Conservation (phyloP, 306 rosid genomes). For the Casuarina equisetifolia region DNA sequence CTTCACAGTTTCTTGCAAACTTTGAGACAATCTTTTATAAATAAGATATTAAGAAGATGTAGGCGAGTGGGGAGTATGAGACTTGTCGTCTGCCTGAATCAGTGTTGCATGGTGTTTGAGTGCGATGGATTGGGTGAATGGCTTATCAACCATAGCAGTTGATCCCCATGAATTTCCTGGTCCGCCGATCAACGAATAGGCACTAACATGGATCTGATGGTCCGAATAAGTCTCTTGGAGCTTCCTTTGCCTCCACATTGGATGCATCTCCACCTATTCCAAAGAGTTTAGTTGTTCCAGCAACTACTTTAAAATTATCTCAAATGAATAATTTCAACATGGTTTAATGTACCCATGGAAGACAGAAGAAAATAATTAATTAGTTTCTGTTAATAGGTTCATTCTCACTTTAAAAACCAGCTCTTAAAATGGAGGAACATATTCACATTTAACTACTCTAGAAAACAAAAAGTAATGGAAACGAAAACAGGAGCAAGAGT, state of each 20-base stretch:
- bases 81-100: slow-evolving; percentile 54
- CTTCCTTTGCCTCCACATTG: slow-evolving; percentile 79
- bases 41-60: no score
- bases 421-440: no score
- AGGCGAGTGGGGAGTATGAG: not conserved
- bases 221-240: slow-evolving; percentile 58
- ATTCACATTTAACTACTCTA: no score
- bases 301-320: no score
- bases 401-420: no score
- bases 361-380: no score
- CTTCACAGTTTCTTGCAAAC: slow-evolving; percentile 28
- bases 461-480: no score
- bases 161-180: slow-evolving; percentile 97
- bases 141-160: slow-evolving; percentile 59
- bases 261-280: slow-evolving; percentile 82
- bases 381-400: no score
- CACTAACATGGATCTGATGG: slow-evolving; percentile 76
- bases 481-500: no score
- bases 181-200: slow-evolving; percentile 87
- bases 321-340: no score
- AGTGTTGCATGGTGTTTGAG: slow-evolving; percentile 58
- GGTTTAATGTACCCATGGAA: no score
- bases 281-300: not conserved
- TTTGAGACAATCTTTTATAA: not conserved
- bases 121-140: slow-evolving; percentile 64